Base-by-base conservation (phyloP, 331 rosid genomes). In the Phaseolus coccineus region DNA sequence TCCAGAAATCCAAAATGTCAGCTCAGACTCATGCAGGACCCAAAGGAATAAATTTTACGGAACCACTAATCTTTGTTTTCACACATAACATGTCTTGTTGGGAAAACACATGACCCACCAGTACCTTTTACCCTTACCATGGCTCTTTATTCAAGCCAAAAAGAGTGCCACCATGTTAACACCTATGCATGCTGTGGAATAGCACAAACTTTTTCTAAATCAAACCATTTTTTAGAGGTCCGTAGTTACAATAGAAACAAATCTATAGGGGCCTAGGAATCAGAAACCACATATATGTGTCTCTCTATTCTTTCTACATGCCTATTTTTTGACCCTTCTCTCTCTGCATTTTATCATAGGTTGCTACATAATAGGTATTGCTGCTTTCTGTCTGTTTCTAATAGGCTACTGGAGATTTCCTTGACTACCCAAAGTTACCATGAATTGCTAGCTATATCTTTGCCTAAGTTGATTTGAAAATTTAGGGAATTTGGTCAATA, bases 351-450 rank as follows among this genome's bases (percentile, higher is more conserved):
- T 35, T 28, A 25, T 14, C 11, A 47, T 74, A 52, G 50, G 40
- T 77, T 83, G 52, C 73, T 67, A 76, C 57, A 80, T 70, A 80
- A 80, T 61, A 64, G 85, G 83, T 52, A 65, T 83, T 73, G 4
- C 53, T 69, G 47, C 58, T 87, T 81, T 55, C 59, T 81, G 25
- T 79, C 59, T 48, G 42, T 71, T 58, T 83, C 66, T 77, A 16
- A 52, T 71, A 53, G 63, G 89, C 64, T 61, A 69, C 78, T 65
- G 57, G 27, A 78, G 82, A 78, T 80, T 79, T 81, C 63, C 80
- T 76, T 71, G 71, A 87, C 87, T 85, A 70, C 78, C 37, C 57
- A 67, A 50, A 70, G 55, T 56, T 75, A 80, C 52, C 6, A 65
- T 80, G 79, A n/a, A 72, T 79, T 82, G 74, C 79, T 71, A n/a